These are phyloP conservation scores for Cardiospermum halicacabum DNA, from an alignment of 345 rosid species.

Conservation along the genomic window DNA sequence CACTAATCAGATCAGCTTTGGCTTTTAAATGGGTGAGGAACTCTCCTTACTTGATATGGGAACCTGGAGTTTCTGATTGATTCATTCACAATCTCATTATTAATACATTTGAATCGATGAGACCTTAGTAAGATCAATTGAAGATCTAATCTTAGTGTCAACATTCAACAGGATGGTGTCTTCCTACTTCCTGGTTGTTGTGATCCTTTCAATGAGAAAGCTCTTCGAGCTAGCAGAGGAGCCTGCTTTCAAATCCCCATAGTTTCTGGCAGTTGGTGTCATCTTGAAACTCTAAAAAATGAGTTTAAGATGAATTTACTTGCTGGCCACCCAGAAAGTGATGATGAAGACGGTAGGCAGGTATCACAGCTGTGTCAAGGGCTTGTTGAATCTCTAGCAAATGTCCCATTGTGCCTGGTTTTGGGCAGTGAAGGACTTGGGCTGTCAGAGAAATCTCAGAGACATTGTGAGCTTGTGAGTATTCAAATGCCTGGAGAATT, in stretches of 20 bases:
- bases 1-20: conserved; percentile 79
- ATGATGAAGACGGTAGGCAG: conserved; percentile 31
- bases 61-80: neutral
- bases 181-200: conserved; percentile 96
- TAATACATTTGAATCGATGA: neutral
- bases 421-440: conserved; percentile 91
- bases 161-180: conserved; percentile 59
- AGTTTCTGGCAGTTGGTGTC: conserved; percentile 71
- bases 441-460: conserved; percentile 54
- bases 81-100: neutral
- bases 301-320: conserved; percentile 68
- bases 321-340: conserved; percentile 72
- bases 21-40: conserved; percentile 86
- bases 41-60: neutral
- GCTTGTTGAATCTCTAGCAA: conserved; percentile 44
- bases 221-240: conserved; percentile 89
- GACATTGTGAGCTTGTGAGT: conserved; percentile 67
- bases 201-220: conserved; percentile 88
- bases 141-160: neutral
- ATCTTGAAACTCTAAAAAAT: conserved; percentile 46
- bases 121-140: neutral
- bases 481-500: conserved; percentile 82
- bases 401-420: conserved; percentile 58
- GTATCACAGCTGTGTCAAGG: conserved; percentile 40
- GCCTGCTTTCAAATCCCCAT: conserved; percentile 82